Percentiles rank a stretch among this genome's conserved stretches.
Conservation (phyloP, 345 rosid genomes). For the Hevea brasiliensis region DNA sequence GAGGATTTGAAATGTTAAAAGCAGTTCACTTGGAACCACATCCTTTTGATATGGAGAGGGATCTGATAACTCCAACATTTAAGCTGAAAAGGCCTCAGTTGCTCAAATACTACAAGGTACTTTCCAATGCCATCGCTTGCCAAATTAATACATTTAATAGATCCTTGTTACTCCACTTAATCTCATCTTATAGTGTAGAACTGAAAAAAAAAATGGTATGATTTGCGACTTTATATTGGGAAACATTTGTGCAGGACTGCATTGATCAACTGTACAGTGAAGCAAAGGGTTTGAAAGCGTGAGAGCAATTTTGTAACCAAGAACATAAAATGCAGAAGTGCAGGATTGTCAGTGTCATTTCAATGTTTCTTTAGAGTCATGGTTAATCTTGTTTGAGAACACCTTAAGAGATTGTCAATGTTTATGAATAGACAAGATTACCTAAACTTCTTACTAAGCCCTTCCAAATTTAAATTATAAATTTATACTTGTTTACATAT, state of each 20-base stretch:
- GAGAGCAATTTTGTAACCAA: constrained; percentile 17
- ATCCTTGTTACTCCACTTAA: neutral
- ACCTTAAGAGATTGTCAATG: neutral
- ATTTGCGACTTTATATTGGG: neutral
- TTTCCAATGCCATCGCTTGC: neutral
- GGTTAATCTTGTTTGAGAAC: constrained; percentile 5
- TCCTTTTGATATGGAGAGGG: constrained; percentile 81
- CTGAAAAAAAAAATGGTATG: neutral
- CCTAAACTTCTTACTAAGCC: neutral
- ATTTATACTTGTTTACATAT: neutral
- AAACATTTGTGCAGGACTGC: constrained; percentile 41
- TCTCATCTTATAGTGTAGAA: too few relatives aligned
- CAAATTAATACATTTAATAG: too few relatives aligned
- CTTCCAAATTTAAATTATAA: neutral
- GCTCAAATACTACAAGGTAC: constrained; percentile 76
- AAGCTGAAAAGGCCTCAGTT: constrained; percentile 92
- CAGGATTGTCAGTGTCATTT: neutral
- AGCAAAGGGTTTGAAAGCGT: constrained; percentile 60
- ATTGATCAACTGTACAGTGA: constrained; percentile 69
- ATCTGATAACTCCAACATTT: constrained; percentile 82
- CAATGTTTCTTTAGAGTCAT: neutral
- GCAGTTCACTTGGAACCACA: constrained; percentile 78
- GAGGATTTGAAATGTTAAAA: constrained; percentile 88
- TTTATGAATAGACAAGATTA: constrained; percentile 20
- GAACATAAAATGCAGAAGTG: constrained; percentile 5